Percentiles rank a stretch among this genome's conserved stretches.
These are phyloP conservation scores for Dothidotthia symphoricarpi DNA, from an alignment of 2,329 filamentous ascomycete species.

Conservation along the genomic window DNA sequence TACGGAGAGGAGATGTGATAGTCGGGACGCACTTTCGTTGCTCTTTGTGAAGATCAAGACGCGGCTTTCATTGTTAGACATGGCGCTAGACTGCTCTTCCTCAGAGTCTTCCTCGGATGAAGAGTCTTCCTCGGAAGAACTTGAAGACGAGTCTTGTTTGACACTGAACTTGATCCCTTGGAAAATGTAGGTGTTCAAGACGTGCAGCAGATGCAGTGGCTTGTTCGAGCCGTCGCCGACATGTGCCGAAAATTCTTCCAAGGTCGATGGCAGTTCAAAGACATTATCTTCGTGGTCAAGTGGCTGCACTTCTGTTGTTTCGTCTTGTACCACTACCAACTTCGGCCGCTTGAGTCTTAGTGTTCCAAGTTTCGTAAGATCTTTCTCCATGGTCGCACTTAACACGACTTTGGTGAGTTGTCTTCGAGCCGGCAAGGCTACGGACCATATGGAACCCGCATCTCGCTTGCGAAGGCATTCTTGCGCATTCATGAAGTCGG, in stretches of 20 bases:
- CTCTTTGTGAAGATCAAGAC: slow-evolving; percentile 87
- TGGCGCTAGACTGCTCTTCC: slow-evolving; percentile 4
- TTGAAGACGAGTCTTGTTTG: slow-evolving; percentile 16
- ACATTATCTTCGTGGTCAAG: slow-evolving; percentile 32
- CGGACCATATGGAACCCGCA: slow-evolving; percentile 36
- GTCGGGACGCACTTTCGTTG: slow-evolving; percentile 81
- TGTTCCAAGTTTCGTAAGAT: slow-evolving; percentile 74
- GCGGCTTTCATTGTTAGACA: slow-evolving; percentile 26
- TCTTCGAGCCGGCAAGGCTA: slow-evolving; percentile 32
- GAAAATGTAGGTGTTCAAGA: slow-evolving; percentile 61
- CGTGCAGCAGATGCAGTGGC: slow-evolving; percentile 78
- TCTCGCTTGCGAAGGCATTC: slow-evolving; percentile 52
- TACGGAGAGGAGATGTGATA: slow-evolving; percentile 74
- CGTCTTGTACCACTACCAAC: slow-evolving; percentile 70
- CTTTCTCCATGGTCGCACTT: slow-evolving; percentile 88
- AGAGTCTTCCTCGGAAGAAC: slow-evolving; percentile 12
- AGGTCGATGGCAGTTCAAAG: slow-evolving; percentile 57
- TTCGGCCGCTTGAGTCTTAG: slow-evolving; percentile 71
- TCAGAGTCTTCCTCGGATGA: slow-evolving; percentile 16
- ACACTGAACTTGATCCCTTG: slow-evolving; percentile 10
- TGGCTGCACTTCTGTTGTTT: slow-evolving; percentile 22
- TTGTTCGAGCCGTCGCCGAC: slow-evolving; percentile 54
- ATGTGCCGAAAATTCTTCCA: slow-evolving; percentile 50
- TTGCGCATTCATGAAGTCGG: slow-evolving; percentile 51
- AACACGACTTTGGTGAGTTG: slow-evolving; percentile 76